Evolutionary conservation across 1,284 basidiomycete species (phyloP).

Genomic region (Rhodofomes roseus): DNA sequence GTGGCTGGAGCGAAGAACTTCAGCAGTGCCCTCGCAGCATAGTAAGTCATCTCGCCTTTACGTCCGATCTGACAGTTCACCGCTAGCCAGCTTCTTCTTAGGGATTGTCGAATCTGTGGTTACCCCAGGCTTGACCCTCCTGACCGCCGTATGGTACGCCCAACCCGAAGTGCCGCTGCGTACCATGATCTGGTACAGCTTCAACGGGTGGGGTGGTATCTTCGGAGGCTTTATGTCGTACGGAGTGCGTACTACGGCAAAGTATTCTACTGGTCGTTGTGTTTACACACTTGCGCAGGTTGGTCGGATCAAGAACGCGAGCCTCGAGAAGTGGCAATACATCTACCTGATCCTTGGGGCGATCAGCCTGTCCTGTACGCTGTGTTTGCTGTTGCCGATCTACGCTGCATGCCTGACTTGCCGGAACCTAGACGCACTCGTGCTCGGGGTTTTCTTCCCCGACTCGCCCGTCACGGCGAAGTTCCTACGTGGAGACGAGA

Average conservation of each 20-base stretch:
- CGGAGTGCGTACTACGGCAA: constrained; percentile 6
- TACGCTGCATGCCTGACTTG: not conserved
- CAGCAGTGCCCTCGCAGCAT: constrained; percentile 13
- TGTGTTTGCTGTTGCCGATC: not conserved
- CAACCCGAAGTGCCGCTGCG: constrained; percentile 19
- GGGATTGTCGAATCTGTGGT: constrained; percentile 20
- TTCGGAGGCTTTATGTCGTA: constrained; percentile 20
- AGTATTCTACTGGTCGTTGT: not conserved
- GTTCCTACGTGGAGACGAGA: constrained; percentile 63
- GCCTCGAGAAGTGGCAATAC: constrained; percentile 18
- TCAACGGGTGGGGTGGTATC: constrained; percentile 21
- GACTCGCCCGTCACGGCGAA: constrained; percentile 67
- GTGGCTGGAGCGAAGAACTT: constrained; percentile 18
- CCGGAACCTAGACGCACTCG: constrained; percentile 8
- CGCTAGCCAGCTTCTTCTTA: constrained; percentile 14
- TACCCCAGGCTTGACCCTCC: constrained; percentile 17
- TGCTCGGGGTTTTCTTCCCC: constrained; percentile 58
- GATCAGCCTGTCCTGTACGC: constrained; percentile 14
- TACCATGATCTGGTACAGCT: constrained; percentile 19
- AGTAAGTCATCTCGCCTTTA: constrained; percentile 1
- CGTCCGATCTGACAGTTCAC: not conserved
- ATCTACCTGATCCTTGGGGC: constrained; percentile 19
- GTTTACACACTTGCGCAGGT: constrained; percentile 4
- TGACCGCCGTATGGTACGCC: constrained; percentile 20
- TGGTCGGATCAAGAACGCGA: constrained; percentile 14